These are phyloP conservation scores for Trypanosoma cruzi DNA, from an alignment of 208 protist genomes.

Conservation along the genomic window DNA sequence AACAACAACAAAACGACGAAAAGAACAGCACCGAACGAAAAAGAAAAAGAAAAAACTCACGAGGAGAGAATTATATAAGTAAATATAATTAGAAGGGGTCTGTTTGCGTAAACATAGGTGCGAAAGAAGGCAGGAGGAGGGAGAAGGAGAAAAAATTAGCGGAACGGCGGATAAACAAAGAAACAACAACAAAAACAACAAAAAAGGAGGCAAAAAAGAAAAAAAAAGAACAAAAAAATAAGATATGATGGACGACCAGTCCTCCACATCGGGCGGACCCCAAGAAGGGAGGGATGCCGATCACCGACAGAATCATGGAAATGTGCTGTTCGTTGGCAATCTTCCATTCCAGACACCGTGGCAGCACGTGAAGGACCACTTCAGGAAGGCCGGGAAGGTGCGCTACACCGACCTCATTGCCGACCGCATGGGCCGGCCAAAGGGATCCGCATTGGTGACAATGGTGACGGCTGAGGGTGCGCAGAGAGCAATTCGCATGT, in stretches of 20 bases:
- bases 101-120: too few relatives aligned
- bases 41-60: too few relatives aligned
- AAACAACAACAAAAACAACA: too few relatives aligned
- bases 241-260: conserved; percentile 27
- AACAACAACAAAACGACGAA: conserved; percentile 15
- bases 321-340: conserved; percentile 89
- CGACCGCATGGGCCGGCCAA: conserved; percentile 68
- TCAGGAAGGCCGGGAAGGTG: conserved; percentile 81
- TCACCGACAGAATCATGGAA: conserved; percentile 59
- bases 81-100: too few relatives aligned
- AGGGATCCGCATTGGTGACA: conserved; percentile 85
- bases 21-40: neutral
- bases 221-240: conserved; percentile 1
- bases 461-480: conserved; percentile 77
- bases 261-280: conserved; percentile 19
- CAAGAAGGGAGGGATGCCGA: conserved; percentile 22
- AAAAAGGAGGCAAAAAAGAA: conserved; percentile 2
- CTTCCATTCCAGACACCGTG: conserved; percentile 87
- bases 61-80: too few relatives aligned
- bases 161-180: conserved; percentile 8
- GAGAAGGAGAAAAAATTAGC: too few relatives aligned
- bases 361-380: conserved; percentile 91
- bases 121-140: too few relatives aligned
- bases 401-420: conserved; percentile 88
- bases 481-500: conserved; percentile 67